Conservation (phyloP, 2,329 filamentous ascomycete species). For the Colletotrichum destructivum region DNA sequence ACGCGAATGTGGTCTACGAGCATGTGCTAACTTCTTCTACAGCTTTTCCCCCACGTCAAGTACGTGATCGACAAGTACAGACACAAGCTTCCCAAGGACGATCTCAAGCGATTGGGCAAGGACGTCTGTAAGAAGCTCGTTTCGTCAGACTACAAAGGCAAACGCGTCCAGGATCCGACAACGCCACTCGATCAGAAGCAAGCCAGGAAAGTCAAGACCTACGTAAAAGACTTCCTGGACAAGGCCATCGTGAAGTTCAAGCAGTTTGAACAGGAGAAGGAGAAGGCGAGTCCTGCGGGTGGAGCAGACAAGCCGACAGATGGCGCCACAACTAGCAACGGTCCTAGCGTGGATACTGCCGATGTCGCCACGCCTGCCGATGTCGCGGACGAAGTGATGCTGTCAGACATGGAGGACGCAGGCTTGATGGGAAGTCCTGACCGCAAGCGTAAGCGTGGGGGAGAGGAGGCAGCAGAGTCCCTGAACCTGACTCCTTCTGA, state of each 20-base stretch:
- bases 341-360: conserved; percentile 23
- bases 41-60: conserved; percentile 90
- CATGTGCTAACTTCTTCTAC: conserved; percentile 14
- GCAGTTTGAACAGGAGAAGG: conserved; percentile 77
- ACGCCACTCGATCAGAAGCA: conserved; percentile 80
- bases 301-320: conserved; percentile 46
- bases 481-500: conserved; percentile 67
- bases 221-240: conserved; percentile 85
- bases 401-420: conserved; percentile 62
- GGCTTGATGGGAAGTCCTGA: conserved; percentile 64
- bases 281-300: conserved; percentile 64
- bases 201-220: conserved; percentile 85
- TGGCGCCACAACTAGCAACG: conserved; percentile 19
- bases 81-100: conserved; percentile 87
- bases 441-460: conserved; percentile 77
- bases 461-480: conserved; percentile 60
- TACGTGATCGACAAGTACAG: conserved; percentile 90
- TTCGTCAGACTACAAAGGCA: conserved; percentile 91
- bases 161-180: conserved; percentile 86
- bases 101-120: conserved; percentile 74
- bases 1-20: not conserved
- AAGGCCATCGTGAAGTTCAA: conserved; percentile 85
- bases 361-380: conserved; percentile 49
- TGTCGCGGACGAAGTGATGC: conserved; percentile 54
- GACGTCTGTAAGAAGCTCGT: conserved; percentile 90